Conservation (phyloP, 179 eudicot genomes). For the Sideroxylon spinosum region DNA sequence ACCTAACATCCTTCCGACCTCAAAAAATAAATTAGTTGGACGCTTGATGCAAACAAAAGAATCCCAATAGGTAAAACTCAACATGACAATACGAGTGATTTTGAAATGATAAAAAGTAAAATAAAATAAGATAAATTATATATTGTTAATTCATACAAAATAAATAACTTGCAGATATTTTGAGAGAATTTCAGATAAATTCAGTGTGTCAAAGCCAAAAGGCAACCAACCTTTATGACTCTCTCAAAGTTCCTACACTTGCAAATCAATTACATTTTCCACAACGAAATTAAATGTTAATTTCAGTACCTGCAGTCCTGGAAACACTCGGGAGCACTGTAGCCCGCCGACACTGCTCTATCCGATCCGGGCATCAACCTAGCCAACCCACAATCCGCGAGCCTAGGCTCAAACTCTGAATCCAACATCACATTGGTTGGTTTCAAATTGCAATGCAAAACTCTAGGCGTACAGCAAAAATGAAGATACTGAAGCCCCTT, state of each 20-base stretch:
- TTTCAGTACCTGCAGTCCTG: conserved; percentile 55
- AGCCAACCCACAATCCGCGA: conserved; percentile 72
- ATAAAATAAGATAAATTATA: too few relatives aligned
- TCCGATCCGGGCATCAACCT: conserved; percentile 47
- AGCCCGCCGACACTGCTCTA: conserved; percentile 45
- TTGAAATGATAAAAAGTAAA: too few relatives aligned
- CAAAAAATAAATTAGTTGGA: background rate
- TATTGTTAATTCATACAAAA: too few relatives aligned
- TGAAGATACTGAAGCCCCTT: conserved; percentile 78
- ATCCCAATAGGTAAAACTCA: background rate
- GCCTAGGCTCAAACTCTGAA: conserved; percentile 65
- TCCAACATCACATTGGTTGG: conserved; percentile 81
- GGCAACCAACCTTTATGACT: background rate
- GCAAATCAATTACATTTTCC: background rate
- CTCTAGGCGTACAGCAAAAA: conserved; percentile 48
- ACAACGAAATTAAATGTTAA: background rate
- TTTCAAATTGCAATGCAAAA: conserved; percentile 73
- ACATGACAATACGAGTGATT: too few relatives aligned
- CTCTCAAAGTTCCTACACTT: background rate
- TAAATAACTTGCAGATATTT: too few relatives aligned
- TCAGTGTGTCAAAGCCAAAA: too few relatives aligned
- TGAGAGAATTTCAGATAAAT: too few relatives aligned
- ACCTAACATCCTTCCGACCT: background rate
- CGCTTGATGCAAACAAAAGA: background rate
- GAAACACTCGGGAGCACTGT: conserved; percentile 70